A percentile compares a stretch with the other conserved stretches of the same genome.
These are phyloP conservation scores for Clathrospora elynae DNA, from an alignment of 2,329 filamentous ascomycete genomes.

Conservation along the genomic window DNA sequence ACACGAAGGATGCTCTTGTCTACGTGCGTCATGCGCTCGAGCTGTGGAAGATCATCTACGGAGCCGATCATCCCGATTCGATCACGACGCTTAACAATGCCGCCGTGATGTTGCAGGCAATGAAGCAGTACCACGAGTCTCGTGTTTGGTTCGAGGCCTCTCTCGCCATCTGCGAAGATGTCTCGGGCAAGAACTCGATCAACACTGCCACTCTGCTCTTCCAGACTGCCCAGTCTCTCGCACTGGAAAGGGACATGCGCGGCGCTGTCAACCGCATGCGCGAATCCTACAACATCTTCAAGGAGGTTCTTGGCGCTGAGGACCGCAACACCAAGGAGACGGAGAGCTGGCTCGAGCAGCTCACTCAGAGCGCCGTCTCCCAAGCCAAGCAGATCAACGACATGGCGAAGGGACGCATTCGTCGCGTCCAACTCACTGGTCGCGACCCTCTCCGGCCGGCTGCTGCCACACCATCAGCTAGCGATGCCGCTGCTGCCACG, in stretches of 20 bases:
- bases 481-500: constrained; percentile 51
- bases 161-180: constrained; percentile 82
- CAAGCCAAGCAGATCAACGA: constrained; percentile 95
- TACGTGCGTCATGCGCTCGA: constrained; percentile 93
- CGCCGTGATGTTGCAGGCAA: constrained; percentile 94
- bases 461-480: constrained; percentile 63
- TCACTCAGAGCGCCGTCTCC: constrained; percentile 92
- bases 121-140: constrained; percentile 94
- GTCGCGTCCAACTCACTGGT: constrained; percentile 69
- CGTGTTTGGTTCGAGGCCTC: constrained; percentile 96
- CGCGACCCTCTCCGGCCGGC: constrained; percentile 62
- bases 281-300: constrained; percentile 96
- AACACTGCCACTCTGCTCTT: constrained; percentile 94
- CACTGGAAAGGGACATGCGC: constrained; percentile 94
- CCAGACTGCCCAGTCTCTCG: constrained; percentile 93
- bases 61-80: constrained; percentile 89
- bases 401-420: constrained; percentile 72
- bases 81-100: constrained; percentile 99
- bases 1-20: constrained; percentile 82
- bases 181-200: constrained; percentile 87
- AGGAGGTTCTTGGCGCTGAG: constrained; percentile 79
- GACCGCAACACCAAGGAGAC: constrained; percentile 99
- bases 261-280: constrained; percentile 91
- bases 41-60: constrained; percentile 97
- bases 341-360: constrained; percentile 92